Base-by-base conservation (phyloP, 179 eudicot species). In the Silene noctiflora region DNA sequence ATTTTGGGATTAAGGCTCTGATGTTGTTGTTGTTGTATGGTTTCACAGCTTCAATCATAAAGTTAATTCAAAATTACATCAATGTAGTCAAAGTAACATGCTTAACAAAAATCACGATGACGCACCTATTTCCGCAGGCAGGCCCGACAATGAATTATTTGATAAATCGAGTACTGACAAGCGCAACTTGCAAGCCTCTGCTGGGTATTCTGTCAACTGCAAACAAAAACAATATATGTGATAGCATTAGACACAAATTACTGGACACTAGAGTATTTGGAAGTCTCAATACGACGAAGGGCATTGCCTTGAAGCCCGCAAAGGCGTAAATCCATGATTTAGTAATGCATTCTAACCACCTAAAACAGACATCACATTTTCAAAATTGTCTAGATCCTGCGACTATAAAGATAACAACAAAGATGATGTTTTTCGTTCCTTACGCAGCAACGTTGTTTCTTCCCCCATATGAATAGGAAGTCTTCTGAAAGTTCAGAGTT, bases 41-140 rank as follows among this genome's bases (percentile, higher is more conserved):
- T 11, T 35, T 39, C 39, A 35, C 53, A 24, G n/a, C 24, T 67
- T 39, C 33, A 39, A 61, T 56, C 14, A 66, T 62, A 27, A 24
- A 10, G 55, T 64, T 42, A 64, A 35, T 65, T 16, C 6, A 73
- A 53, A 58, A 72, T 29, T 27, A 16, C 44, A 11, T 48, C 39
- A 59, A 53, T 25, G 71, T 8, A 19, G 19, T 13, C 59, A 51
- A 33, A 56, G 74, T 25, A 12, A 72, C 19, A 25, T 29, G 48
- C 67, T 76, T 21, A 4, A 73, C 72, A 59, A 35, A 67, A 69
- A 56, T 78, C 68, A 71, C 64, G 83, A 68, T 75, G 74, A 59
- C 87, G 82, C 85, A 95, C 99, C 99, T 76, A 95, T 94, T 86
- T 95, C 94, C 59, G 94, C 87, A 62, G 99, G 99, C 86, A 95